These are phyloP conservation scores for Acaromyces ingoldii DNA, from an alignment of 1,284 basidiomycete species.

Conservation along the genomic window DNA sequence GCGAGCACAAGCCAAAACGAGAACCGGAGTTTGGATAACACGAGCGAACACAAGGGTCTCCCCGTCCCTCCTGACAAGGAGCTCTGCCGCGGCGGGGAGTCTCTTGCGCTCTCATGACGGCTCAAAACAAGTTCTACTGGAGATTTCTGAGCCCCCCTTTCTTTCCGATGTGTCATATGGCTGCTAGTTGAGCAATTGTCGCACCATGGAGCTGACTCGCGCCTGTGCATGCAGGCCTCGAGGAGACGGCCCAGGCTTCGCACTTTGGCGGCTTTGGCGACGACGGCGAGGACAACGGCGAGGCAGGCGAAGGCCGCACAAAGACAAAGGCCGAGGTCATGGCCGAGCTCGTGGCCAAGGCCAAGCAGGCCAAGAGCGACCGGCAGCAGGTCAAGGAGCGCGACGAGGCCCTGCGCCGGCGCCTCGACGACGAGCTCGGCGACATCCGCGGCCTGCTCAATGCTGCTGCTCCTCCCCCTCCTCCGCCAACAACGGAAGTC, in stretches of 20 bases:
- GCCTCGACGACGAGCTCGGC: slow-evolving; percentile 83
- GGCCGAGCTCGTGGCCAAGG: slow-evolving; percentile 96
- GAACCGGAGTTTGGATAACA: no score
- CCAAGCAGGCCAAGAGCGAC: slow-evolving; percentile 70
- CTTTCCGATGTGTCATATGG: no score
- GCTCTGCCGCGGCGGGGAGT: no score
- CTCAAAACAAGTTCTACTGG: slow-evolving; percentile 46
- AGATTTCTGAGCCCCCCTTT: slow-evolving; percentile 52
- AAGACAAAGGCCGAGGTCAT: slow-evolving; percentile 85
- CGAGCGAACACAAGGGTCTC: no score
- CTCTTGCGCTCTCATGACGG: slow-evolving; percentile 1
- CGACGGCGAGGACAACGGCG: slow-evolving; percentile 67
- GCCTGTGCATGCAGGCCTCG: slow-evolving; percentile 9
- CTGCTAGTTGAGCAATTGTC: no score
- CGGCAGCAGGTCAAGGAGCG: slow-evolving; percentile 81
- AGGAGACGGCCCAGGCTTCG: slow-evolving; percentile 61
- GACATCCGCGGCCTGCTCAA: slow-evolving; percentile 70
- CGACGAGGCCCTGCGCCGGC: slow-evolving; percentile 77
- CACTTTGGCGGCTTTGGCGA: slow-evolving; percentile 79
- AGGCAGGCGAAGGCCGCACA: slow-evolving; percentile 29
- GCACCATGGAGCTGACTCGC: neutral
- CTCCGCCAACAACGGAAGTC: slow-evolving; percentile 2
- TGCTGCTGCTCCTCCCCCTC: neutral
- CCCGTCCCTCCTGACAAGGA: no score
- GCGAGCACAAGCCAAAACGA: no score